These are phyloP conservation scores for Sistotremastrum niveocremeum DNA, from an alignment of 768 basidiomycete genomes.

Conservation along the genomic window DNA sequence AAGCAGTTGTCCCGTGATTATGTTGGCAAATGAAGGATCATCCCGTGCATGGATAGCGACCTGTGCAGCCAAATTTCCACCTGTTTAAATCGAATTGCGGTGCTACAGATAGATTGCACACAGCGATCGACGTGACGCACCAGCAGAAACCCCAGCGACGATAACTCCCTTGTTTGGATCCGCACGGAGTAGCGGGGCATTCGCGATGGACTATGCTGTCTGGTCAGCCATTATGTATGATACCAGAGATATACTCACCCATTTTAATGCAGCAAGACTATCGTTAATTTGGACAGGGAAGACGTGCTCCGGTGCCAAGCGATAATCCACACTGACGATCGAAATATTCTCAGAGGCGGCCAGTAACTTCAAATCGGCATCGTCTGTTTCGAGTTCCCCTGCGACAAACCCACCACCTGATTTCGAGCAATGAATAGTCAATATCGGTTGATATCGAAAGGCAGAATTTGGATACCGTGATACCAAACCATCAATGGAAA, in stretches of 20 bases:
- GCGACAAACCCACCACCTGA: background rate
- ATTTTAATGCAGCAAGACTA: slow-evolving; percentile 12
- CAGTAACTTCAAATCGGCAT: slow-evolving; percentile 5
- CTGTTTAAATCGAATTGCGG: no score
- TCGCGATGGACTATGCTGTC: background rate
- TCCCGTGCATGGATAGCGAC: no score
- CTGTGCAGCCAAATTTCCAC: no score
- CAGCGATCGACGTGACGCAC: slow-evolving; percentile 45
- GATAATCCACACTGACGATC: slow-evolving; percentile 7
- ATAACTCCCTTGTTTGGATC: slow-evolving; percentile 48
- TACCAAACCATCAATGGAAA: slow-evolving; percentile 5
- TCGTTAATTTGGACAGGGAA: slow-evolving; percentile 12
- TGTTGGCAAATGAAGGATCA: no score
- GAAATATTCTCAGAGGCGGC: slow-evolving; percentile 6
- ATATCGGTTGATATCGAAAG: no score
- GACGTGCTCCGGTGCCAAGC: slow-evolving; percentile 9
- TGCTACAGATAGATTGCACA: no score
- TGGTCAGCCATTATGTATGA: background rate
- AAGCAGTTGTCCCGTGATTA: no score
- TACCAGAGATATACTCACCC: slow-evolving; percentile 4
- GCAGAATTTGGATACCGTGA: background rate
- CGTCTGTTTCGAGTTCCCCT: slow-evolving; percentile 9
- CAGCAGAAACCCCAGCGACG: slow-evolving; percentile 67
- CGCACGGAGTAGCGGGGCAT: slow-evolving; percentile 21
- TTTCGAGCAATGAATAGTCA: no score